phyloP scores from a whole-genome alignment of 2,329 filamentous ascomycete species.

The Cercospora sojina region DNA sequence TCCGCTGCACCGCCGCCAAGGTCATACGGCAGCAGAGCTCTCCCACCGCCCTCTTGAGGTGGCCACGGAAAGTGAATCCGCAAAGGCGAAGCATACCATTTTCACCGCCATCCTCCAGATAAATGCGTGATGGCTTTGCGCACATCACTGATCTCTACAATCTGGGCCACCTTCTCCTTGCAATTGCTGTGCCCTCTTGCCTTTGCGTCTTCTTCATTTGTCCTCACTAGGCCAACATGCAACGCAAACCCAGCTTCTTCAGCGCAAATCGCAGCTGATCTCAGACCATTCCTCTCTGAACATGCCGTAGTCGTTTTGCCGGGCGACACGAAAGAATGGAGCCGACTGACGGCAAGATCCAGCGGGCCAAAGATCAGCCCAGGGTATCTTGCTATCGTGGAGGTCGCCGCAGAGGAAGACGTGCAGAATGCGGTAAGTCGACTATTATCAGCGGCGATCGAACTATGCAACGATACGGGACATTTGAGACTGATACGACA shows the following conservation, averaged over 20 bases:
- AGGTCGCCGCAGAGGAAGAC: not conserved
- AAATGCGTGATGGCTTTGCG: not conserved
- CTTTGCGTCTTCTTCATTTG: not conserved
- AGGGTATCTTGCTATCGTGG: conserved; percentile 1
- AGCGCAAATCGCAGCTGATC: not conserved
- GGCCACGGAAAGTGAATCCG: not conserved
- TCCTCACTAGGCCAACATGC: not conserved
- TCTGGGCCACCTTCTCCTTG: not conserved
- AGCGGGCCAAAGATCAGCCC: conserved; percentile 1
- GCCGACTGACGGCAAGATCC: not conserved
- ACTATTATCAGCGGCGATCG: not conserved
- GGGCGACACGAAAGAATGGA: not conserved
- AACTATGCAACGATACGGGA: not conserved
- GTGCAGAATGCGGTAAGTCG: not conserved
- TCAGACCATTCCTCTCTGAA: not conserved
- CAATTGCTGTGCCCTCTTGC: not conserved
- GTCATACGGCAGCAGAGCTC: not conserved
- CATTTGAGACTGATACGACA: not conserved
- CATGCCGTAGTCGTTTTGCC: not conserved
- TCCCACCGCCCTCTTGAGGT: not conserved
- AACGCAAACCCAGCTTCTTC: not conserved
- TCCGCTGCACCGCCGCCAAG: not conserved
- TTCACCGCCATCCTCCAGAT: not conserved
- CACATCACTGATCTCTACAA: not conserved
- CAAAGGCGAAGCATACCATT: not conserved